Percentiles rank a stretch among this genome's conserved stretches.
Conservation (phyloP, 352 stramenopile species). For the Blastocystis sp. region DNA sequence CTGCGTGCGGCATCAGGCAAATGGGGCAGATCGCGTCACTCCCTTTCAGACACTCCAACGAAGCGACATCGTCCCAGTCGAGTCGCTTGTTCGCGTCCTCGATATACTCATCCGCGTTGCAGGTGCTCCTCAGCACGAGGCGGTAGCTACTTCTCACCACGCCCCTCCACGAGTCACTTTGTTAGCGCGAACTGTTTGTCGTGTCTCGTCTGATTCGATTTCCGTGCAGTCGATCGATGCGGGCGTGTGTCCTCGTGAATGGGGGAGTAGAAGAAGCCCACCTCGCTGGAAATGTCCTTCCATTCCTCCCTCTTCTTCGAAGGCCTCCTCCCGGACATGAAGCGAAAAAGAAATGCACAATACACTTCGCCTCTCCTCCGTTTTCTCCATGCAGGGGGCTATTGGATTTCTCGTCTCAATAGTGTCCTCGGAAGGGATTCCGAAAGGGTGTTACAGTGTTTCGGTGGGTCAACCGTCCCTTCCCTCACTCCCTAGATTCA, state of each 20-base stretch:
- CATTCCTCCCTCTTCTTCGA: neutral
- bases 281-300: neutral
- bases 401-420: neutral
- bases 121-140: conserved; percentile 12
- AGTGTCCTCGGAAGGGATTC: conserved; percentile 19
- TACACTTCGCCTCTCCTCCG: neutral
- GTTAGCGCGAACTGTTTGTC: conserved; percentile 26
- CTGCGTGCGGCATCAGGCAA: conserved; percentile 22
- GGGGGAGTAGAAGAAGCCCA: conserved; percentile 40
- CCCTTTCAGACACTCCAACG: conserved; percentile 3
- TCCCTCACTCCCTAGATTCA: conserved; percentile 2
- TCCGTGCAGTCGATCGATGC: neutral
- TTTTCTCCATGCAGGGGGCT: neutral
- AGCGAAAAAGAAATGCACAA: conserved; percentile 8
- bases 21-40: conserved; percentile 18
- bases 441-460: conserved; percentile 29
- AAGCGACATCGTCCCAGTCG: conserved; percentile 34
- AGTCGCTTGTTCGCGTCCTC: neutral
- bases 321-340: conserved; percentile 5
- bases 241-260: neutral
- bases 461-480: neutral
- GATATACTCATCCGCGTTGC: neutral
- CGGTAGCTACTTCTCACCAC: neutral
- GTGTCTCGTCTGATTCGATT: neutral
- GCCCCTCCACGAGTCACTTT: neutral